A percentile compares a stretch with the other conserved stretches of the same genome.
These are phyloP conservation scores for Vanrija pseudolonga DNA, from an alignment of 1,284 basidiomycete genomes.

Conservation along the genomic window DNA sequence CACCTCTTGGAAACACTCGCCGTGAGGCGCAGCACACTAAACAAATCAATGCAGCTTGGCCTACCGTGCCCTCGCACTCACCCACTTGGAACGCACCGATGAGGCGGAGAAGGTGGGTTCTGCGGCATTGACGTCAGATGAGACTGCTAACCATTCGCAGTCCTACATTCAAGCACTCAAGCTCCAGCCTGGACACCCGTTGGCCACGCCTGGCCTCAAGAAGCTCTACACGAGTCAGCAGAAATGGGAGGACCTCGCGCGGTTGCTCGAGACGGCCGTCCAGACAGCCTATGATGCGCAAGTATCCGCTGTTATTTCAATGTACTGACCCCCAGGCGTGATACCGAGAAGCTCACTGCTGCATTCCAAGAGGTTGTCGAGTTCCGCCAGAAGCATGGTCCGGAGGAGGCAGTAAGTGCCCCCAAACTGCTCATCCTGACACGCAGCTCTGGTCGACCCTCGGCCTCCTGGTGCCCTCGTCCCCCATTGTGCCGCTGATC, in stretches of 20 bases:
- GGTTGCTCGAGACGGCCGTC: constrained; percentile 57
- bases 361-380: constrained; percentile 71
- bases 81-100: constrained; percentile 66
- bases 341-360: constrained; percentile 75
- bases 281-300: constrained; percentile 60
- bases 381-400: constrained; percentile 61
- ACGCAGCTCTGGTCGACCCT: constrained; percentile 65
- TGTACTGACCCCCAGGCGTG: constrained; percentile 55
- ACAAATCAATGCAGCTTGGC: constrained; percentile 59
- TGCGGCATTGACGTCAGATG: background rate
- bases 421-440: constrained; percentile 2
- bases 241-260: constrained; percentile 61
- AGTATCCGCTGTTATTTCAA: constrained; percentile 22
- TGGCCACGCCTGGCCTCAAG: constrained; percentile 69
- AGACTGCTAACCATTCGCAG: constrained; percentile 49
- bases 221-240: constrained; percentile 66
- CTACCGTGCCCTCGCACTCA: constrained; percentile 70
- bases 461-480: constrained; percentile 68
- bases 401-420: constrained; percentile 56
- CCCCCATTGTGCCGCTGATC: constrained; percentile 63
- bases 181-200: constrained; percentile 60
- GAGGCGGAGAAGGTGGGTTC: constrained; percentile 75
- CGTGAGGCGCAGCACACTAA: too few relatives aligned
- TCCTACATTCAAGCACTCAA: constrained; percentile 69
- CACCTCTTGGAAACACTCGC: background rate